Base-by-base conservation (phyloP, 225 moss, liverwort and hornwort species). In the Ulota crispa region DNA sequence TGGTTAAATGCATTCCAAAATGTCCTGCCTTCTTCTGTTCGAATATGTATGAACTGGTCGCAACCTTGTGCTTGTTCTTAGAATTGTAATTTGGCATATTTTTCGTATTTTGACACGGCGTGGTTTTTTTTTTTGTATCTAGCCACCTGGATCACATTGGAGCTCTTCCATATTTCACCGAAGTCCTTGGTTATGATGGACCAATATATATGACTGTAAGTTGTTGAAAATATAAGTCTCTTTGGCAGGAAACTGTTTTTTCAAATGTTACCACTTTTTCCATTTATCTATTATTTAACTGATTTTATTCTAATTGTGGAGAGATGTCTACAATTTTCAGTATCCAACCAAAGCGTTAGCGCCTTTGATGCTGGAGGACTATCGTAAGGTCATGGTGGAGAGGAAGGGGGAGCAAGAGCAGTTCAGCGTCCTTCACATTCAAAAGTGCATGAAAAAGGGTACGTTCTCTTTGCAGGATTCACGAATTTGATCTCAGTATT, bases 271-370 rank as follows among this genome's bases (percentile, higher is more conserved):
- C 0, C 18, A 15, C 3, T 34, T 12, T 60, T 56, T 24, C 7
- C 13, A 20, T 61, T 30, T 18, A 6, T 56, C 53, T 42, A 7
- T 70, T 30, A 23, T 20, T 18, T 80, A 39, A n/a, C 56, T 87
- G 55, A 76, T 52, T 50, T 82, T 73, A 34, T 75, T 56, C 43
- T 54, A 27, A 19, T 32, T 72, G 23, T 75, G 64, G 69, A 75
- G 70, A 23, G 50, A 36, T 72, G 76, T 68, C 10, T 57, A 26
- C 70, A 12, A 80, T 87, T 71, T 83, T 65, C 92, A 97, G 97
- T 98, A 98, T 88, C 98, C 98, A 56, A 98, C 98, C 32, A 98
- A 98, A 89, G 98, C 98, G 9, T 83, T 98, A 86, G 94, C 98
- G 60, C 98, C 98, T 55, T 84, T 98, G 85, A 98, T 98, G 98